Percentiles rank a stretch among this genome's conserved stretches.
Evolutionary conservation across 192 early-diverging fungal genomes (phyloP).

Genomic region (Backusella liffmaniae): DNA sequence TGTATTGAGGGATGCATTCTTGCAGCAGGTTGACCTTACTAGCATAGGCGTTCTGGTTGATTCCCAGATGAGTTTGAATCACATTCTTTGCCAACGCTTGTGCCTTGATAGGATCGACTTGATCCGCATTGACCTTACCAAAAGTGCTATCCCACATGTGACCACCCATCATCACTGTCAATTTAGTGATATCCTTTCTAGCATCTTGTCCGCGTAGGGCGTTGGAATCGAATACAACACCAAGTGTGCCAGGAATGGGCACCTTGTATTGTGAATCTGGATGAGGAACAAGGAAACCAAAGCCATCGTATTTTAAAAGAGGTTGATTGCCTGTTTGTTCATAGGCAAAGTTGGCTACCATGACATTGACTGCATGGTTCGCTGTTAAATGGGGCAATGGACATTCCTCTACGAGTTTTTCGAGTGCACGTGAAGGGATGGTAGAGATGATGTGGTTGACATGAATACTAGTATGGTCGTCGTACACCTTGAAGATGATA

Average conservation of each 20-base stretch:
- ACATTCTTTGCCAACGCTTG: slow-evolving; percentile 52
- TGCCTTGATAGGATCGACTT: slow-evolving; percentile 30
- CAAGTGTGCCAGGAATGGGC: slow-evolving; percentile 55
- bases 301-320: slow-evolving; percentile 66
- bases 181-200: slow-evolving; percentile 39
- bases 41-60: slow-evolving; percentile 46
- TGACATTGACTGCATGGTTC: slow-evolving; percentile 76
- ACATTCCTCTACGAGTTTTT: slow-evolving; percentile 39
- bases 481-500: not conserved
- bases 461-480: not conserved
- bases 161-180: slow-evolving; percentile 94
- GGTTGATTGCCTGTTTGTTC: slow-evolving; percentile 17
- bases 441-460: slow-evolving; percentile 69
- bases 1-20: slow-evolving; percentile 89
- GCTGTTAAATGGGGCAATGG: slow-evolving; percentile 48
- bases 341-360: slow-evolving; percentile 82
- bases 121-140: slow-evolving; percentile 24
- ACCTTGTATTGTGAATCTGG: slow-evolving; percentile 25
- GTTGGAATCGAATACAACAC: slow-evolving; percentile 87
- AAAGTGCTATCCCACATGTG: slow-evolving; percentile 63
- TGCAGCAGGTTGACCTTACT: slow-evolving; percentile 56
- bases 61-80: slow-evolving; percentile 59
- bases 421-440: slow-evolving; percentile 57
- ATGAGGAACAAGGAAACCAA: slow-evolving; percentile 88
- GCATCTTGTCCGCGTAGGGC: slow-evolving; percentile 69